Percentiles rank a stretch among this genome's conserved stretches.
phyloP scores from a whole-genome alignment of 768 basidiomycete species.

The Trametes meyenii region DNA sequence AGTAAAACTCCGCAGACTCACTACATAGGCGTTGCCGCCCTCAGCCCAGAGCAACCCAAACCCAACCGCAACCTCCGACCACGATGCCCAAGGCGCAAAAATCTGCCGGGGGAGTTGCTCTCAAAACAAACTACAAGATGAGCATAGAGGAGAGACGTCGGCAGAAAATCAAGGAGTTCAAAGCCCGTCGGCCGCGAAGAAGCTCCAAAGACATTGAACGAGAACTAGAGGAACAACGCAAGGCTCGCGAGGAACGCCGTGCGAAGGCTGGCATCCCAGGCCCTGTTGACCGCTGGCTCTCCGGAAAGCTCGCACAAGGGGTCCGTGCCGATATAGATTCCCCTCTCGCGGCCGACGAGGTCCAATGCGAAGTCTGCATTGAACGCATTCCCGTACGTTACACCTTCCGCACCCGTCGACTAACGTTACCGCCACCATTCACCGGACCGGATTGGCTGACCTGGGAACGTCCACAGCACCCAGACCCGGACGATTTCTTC shows the following conservation, averaged over 20 bases:
- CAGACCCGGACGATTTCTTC: slow-evolving; percentile 8
- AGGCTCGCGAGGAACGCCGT: not conserved
- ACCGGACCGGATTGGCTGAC: not conserved
- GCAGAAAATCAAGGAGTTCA: too few relatives aligned
- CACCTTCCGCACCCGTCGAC: too few relatives aligned
- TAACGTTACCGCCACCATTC: too few relatives aligned
- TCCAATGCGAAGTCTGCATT: slow-evolving; percentile 16
- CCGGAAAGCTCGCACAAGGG: not conserved
- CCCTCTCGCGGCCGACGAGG: slow-evolving; percentile 11
- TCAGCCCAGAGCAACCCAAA: not conserved
- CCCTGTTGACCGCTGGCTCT: slow-evolving; percentile 18
- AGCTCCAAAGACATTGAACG: not conserved
- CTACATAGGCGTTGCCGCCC: not conserved
- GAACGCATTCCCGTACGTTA: slow-evolving; percentile 18
- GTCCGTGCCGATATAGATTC: not conserved
- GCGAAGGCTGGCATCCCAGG: slow-evolving; percentile 9
- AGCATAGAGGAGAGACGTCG: too few relatives aligned
- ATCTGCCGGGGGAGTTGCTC: too few relatives aligned
- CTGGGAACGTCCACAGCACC: not conserved
- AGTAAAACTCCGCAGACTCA: not conserved
- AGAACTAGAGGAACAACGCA: not conserved
- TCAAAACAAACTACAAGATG: too few relatives aligned
- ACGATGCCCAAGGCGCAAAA: not conserved
- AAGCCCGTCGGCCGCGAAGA: too few relatives aligned
- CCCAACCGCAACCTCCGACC: not conserved